Evolutionary conservation across 2,329 filamentous ascomycete species (phyloP).

Genomic region (Xylaria multiplex): DNA sequence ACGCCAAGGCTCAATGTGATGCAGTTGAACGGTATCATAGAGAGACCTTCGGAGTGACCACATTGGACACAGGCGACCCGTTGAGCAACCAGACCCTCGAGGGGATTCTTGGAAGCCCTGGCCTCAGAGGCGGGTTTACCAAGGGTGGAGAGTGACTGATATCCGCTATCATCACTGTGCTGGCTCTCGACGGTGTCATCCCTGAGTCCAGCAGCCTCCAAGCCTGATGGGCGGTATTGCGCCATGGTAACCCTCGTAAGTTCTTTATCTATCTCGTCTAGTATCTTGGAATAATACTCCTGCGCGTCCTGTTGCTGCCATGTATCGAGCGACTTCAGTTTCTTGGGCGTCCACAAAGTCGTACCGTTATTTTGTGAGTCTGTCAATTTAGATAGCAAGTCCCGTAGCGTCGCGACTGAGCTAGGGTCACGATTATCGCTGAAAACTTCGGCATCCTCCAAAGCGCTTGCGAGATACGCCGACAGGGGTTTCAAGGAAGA

Average conservation of each 20-base stretch:
- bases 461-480: constrained; percentile 67
- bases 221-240: constrained; percentile 50
- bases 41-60: constrained; percentile 86
- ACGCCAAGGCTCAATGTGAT: constrained; percentile 83
- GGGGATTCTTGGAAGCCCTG: constrained; percentile 71
- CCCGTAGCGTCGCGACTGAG: constrained; percentile 64
- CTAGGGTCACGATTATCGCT: constrained; percentile 47
- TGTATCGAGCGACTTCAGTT: constrained; percentile 91
- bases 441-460: constrained; percentile 43
- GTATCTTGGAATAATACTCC: constrained; percentile 91
- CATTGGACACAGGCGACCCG: constrained; percentile 87
- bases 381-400: constrained; percentile 76
- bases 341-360: constrained; percentile 82
- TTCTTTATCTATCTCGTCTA: constrained; percentile 87
- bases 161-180: constrained; percentile 67
- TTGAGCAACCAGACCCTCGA: constrained; percentile 89
- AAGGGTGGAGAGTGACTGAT: constrained; percentile 58
- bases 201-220: constrained; percentile 53
- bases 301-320: constrained; percentile 98
- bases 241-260: constrained; percentile 61
- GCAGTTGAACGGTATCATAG: constrained; percentile 93
- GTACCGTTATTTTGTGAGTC: constrained; percentile 75
- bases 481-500: constrained; percentile 78
- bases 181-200: constrained; percentile 59
- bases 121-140: constrained; percentile 52